Evolutionary conservation across 352 stramenopile genomes (phyloP), one percentile per base, ranked within the genome.

Genomic region (Phytopythium litorale): DNA sequence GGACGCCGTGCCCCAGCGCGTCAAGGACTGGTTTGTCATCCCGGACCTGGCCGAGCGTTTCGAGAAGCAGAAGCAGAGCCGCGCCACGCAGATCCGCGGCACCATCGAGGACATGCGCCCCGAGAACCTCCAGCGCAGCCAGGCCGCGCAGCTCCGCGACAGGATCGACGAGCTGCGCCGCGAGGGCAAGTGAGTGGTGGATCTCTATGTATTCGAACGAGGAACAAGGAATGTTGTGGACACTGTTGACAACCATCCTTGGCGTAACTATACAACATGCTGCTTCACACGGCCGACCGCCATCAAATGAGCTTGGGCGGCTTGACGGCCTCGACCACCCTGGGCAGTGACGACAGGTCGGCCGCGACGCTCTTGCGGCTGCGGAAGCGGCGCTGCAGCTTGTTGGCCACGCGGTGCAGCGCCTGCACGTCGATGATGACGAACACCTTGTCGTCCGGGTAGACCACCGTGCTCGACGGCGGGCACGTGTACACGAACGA

Each of bases 401-500:
- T 95, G 58, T 81, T 84, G 2, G 87, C 87, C 3, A 94, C 67
- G 13, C 74, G 82, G 56, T 95, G 84, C 23, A 95, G 64, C 37
- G 79, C 75, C 56, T 75, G 65, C 12, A 91, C 78, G 58, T 95
- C 84, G 58, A 95, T 88, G 11, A 95, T 66, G 43, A 88, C 84
- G 25, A 95, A 93, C 1, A 95, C 65, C 58, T 95, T 92, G 70
- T 95, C 87, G 16, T 79, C 61, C 18, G 80, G 65, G 37, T 92
- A 74, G 11, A 95, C 76, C 15, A 86, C 54, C 32, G 83, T 86
- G 37, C 77, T 71, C 1, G 81, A 81, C 0, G 73, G 69, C 15
- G 87, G 84, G 56, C 80, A 89, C 0, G 87, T 96, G 72, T 93
- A 96, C 33, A 96, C 83, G 49, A 93, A 96, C 18, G 81, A 71